These are phyloP conservation scores for Aquanectria penicillioides DNA, from an alignment of 2,329 filamentous ascomycete species.

Conservation along the genomic window DNA sequence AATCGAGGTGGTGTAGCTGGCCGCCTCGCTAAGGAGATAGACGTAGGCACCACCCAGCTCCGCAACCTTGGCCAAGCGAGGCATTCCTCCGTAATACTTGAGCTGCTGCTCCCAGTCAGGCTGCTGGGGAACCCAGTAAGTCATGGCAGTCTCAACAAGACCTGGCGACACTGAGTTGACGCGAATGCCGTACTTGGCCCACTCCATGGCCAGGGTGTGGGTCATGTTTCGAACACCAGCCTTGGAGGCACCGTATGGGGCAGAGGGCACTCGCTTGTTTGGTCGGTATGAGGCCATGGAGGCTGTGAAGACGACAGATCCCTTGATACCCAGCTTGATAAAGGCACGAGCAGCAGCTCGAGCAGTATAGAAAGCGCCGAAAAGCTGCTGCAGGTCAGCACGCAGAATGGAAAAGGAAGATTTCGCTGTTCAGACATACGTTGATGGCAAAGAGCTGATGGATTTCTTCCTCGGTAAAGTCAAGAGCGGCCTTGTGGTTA, in stretches of 20 bases:
- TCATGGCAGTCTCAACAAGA: conserved; percentile 54
- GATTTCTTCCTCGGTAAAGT: conserved; percentile 46
- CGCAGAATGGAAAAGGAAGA: too few relatives aligned
- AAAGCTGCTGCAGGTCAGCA: conserved; percentile 34
- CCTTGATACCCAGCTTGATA: conserved; percentile 47
- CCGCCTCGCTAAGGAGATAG: conserved; percentile 62
- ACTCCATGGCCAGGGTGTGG: conserved; percentile 56
- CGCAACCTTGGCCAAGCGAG: conserved; percentile 60
- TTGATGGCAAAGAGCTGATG: conserved; percentile 49
- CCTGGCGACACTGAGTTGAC: conserved; percentile 17
- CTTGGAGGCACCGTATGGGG: conserved; percentile 58
- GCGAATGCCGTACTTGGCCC: conserved; percentile 55
- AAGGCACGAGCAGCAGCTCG: conserved; percentile 55
- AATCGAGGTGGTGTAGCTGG: conserved; percentile 60
- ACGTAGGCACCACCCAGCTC: conserved; percentile 68
- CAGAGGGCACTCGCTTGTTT: conserved; percentile 51
- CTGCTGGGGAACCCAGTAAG: conserved; percentile 59
- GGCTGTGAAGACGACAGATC: conserved; percentile 56
- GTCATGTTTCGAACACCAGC: conserved; percentile 53
- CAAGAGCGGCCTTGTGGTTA: conserved; percentile 61
- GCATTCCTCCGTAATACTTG: conserved; percentile 68
- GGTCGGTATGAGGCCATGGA: conserved; percentile 60
- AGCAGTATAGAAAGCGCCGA: conserved; percentile 57
- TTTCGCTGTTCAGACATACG: conserved; percentile 3
- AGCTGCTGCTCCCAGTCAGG: conserved; percentile 66